phyloP scores from a whole-genome alignment of 2,329 filamentous ascomycete species.

The Epichloe sp. region DNA sequence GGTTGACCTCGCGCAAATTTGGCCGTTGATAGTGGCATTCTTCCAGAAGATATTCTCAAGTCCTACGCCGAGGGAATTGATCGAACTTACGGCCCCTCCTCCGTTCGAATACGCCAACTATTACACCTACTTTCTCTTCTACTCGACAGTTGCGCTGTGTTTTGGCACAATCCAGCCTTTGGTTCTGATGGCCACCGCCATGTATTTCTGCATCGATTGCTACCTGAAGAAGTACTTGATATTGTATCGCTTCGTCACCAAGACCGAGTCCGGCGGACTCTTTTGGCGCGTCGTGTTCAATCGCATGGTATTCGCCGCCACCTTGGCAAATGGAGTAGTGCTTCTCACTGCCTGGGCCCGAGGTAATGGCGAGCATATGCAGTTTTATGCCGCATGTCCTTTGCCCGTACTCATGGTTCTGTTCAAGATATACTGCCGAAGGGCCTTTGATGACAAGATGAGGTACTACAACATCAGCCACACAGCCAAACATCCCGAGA shows the following conservation, averaged over 20 bases:
- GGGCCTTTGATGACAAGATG: slow-evolving; percentile 63
- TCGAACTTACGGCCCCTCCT: slow-evolving; percentile 84
- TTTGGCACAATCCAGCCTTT: slow-evolving; percentile 80
- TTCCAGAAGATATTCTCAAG: slow-evolving; percentile 72
- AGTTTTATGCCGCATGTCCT: slow-evolving; percentile 58
- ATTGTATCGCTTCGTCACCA: slow-evolving; percentile 90
- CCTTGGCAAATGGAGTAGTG: slow-evolving; percentile 67
- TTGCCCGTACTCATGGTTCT: slow-evolving; percentile 63
- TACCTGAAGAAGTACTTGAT: slow-evolving; percentile 92
- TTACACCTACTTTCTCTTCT: slow-evolving; percentile 97
- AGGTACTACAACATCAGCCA: slow-evolving; percentile 65
- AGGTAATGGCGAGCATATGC: slow-evolving; percentile 43
- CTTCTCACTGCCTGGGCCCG: slow-evolving; percentile 63
- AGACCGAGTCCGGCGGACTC: slow-evolving; percentile 86
- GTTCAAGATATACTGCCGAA: slow-evolving; percentile 79
- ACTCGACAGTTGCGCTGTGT: slow-evolving; percentile 75
- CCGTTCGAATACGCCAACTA: slow-evolving; percentile 92
- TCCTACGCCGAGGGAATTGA: slow-evolving; percentile 81
- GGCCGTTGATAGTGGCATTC: slow-evolving; percentile 73
- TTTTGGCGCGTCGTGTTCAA: slow-evolving; percentile 92
- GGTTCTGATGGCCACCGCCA: slow-evolving; percentile 68
- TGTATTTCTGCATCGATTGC: slow-evolving; percentile 81
- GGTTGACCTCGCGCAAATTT: slow-evolving; percentile 83
- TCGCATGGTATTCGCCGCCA: slow-evolving; percentile 70
- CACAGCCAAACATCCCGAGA: slow-evolving; percentile 32